These are phyloP conservation scores for Citrus medica DNA, from an alignment of 345 rosid genomes.

Conservation along the genomic window DNA sequence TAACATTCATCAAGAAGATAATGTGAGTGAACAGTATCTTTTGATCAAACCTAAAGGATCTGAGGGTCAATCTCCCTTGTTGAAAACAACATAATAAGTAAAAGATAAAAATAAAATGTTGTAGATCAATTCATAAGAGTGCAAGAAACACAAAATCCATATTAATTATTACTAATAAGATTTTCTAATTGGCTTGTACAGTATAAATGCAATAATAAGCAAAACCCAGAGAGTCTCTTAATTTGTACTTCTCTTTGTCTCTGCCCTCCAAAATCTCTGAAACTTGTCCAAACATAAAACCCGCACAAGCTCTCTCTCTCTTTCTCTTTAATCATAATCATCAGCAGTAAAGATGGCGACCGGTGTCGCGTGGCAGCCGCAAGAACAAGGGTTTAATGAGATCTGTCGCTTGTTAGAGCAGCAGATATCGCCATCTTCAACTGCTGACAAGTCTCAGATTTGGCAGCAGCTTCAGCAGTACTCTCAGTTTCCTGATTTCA, in stretches of 20 bases:
- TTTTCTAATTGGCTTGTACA: background rate
- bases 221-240: background rate
- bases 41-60: no score
- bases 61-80: no score
- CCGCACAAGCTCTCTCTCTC: no score
- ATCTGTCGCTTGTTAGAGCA: slow-evolving; percentile 80
- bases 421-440: slow-evolving; percentile 84
- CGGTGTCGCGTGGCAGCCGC: slow-evolving; percentile 71
- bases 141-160: no score
- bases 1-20: no score
- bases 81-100: no score
- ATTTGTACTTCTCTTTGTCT: background rate
- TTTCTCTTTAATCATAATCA: background rate
- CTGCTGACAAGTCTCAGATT: slow-evolving; percentile 86
- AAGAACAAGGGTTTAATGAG: slow-evolving; percentile 77
- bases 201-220: background rate
- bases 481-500: slow-evolving; percentile 93
- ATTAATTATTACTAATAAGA: background rate
- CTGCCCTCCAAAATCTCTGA: slow-evolving; percentile 15
- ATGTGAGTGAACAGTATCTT: no score
- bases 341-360: slow-evolving; percentile 38
- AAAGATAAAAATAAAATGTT: no score
- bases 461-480: slow-evolving; percentile 92
- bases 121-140: no score
- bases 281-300: background rate